These are phyloP conservation scores for Boeremia exigua DNA, from an alignment of 2,329 filamentous ascomycete species.

Conservation along the genomic window DNA sequence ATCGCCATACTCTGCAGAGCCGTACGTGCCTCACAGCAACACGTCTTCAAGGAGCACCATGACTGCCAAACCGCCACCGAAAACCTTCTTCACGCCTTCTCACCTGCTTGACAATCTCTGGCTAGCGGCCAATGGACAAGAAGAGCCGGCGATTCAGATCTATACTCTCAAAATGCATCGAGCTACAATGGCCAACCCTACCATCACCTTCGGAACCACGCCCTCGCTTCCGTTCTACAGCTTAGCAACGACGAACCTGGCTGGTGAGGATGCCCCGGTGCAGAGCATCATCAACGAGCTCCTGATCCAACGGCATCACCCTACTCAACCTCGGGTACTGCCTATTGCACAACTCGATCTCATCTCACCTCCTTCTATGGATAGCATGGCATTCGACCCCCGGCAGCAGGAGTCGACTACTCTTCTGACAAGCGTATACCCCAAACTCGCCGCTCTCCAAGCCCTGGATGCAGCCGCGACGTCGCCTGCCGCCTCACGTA, in stretches of 20 bases:
- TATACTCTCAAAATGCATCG: constrained; percentile 51
- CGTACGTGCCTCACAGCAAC: constrained; percentile 49
- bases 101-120: constrained; percentile 70
- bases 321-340: constrained; percentile 47
- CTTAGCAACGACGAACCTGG: constrained; percentile 63
- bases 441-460: constrained; percentile 54
- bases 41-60: constrained; percentile 35
- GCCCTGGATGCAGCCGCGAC: constrained; percentile 55
- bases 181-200: constrained; percentile 52
- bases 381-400: constrained; percentile 32
- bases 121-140: constrained; percentile 73
- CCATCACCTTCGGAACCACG: constrained; percentile 69
- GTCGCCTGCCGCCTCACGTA: constrained; percentile 51
- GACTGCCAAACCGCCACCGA: constrained; percentile 28
- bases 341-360: constrained; percentile 49
- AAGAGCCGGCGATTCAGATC: constrained; percentile 48
- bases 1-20: constrained; percentile 64
- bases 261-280: constrained; percentile 55
- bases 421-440: constrained; percentile 52
- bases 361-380: constrained; percentile 45
- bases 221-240: constrained; percentile 74
- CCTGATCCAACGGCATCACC: constrained; percentile 48
- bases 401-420: constrained; percentile 41
- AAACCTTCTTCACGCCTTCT: constrained; percentile 55
- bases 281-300: constrained; percentile 54